phyloP scores from a whole-genome alignment of 225 moss, liverwort and hornwort species.

The Pleurozium schreberi region DNA sequence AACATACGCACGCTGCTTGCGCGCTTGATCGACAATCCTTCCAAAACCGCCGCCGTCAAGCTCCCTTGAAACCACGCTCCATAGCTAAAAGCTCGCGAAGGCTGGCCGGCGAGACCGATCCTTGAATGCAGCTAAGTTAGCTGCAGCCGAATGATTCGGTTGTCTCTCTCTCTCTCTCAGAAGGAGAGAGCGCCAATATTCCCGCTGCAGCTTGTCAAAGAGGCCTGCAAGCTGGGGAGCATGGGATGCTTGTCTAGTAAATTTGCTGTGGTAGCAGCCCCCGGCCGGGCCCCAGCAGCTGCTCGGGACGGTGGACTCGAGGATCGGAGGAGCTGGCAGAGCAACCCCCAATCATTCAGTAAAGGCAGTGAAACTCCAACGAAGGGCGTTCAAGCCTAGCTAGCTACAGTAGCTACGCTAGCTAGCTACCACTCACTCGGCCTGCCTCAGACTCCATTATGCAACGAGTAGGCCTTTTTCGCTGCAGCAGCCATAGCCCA shows the following conservation, averaged over 20 bases:
- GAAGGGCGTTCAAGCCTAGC: not conserved
- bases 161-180: not conserved
- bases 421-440: not conserved
- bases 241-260: conserved; percentile 14
- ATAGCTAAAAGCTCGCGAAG: not conserved
- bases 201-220: conserved; percentile 32
- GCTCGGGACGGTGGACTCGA: conserved; percentile 6
- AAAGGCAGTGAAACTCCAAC: not conserved
- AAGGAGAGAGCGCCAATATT: not conserved
- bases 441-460: conserved; percentile 10
- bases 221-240: not conserved
- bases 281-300: conserved; percentile 18
- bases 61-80: not conserved
- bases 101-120: not conserved
- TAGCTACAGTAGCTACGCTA: too few species aligned
- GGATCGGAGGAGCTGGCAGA: not conserved
- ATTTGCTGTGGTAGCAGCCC: not conserved
- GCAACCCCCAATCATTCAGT: conserved; percentile 32
- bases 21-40: not conserved
- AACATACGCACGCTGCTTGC: not conserved
- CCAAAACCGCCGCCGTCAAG: not conserved
- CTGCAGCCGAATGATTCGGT: not conserved
- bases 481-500: not conserved
- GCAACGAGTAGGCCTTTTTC: not conserved
- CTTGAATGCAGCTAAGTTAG: not conserved